Evolutionary conservation across 129 eudicot species (phyloP).

Genomic region (Flaveria trinervia): DNA sequence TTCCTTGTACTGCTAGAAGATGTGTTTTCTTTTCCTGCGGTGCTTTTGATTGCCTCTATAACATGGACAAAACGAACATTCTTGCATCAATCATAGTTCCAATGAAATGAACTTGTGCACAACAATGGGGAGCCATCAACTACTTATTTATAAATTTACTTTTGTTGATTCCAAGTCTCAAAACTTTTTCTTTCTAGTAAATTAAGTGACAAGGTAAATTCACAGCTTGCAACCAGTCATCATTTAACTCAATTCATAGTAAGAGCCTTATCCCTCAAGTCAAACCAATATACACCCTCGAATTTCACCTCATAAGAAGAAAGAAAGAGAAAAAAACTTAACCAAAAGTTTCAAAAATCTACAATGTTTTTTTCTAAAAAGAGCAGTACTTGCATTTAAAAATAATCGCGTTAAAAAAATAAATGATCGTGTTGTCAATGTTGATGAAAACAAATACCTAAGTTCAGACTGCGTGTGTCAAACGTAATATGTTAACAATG

Average conservation of each 20-base stretch:
- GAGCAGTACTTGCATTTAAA: too few species aligned
- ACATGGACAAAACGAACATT: conserved; percentile 3
- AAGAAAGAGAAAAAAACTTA: conserved; percentile 16
- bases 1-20: not conserved
- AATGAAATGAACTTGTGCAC: not conserved
- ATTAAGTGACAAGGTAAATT: not conserved
- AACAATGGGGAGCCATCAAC: conserved; percentile 8
- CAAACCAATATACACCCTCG: conserved; percentile 10
- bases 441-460: too few species aligned
- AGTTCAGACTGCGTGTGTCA: too few species aligned
- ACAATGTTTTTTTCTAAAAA: too few species aligned
- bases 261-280: not conserved
- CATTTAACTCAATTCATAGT: conserved; percentile 24
- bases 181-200: not conserved
- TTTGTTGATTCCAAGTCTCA: conserved; percentile 5
- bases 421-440: too few species aligned
- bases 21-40: conserved; percentile 4
- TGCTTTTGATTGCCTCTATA: not conserved
- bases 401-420: too few species aligned
- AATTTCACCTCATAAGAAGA: conserved; percentile 13
- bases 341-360: not conserved
- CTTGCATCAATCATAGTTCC: not conserved
- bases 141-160: not conserved
- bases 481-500: too few species aligned
- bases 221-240: conserved; percentile 19